Evolutionary conservation across 2,329 filamentous ascomycete genomes (phyloP), one percentile per base, ranked within the genome.

Genomic region (Talaromyces rugulosus): DNA sequence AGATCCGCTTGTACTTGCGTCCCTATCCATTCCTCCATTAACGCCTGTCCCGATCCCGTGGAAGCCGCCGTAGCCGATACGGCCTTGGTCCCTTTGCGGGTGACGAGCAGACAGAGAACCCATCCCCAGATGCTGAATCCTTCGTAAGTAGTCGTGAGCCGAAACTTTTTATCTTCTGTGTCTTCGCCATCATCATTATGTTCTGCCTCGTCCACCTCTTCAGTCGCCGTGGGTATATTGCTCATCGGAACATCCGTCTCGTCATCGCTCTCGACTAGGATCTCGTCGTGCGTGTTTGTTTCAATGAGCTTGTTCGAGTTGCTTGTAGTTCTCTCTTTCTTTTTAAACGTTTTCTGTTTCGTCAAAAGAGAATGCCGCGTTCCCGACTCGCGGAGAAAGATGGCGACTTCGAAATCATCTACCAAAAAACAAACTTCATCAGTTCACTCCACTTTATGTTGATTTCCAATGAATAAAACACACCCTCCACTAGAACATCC

Each of bases 391-490:
- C 91, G 96, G 66, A 99, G 81, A 77, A 97, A 98, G 66, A 99
- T 90, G 42, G 92, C 91, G 14, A 97, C 92, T 72, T 98, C 92
- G 72, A 97, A 99, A 68, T 96, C 94, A 75, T 97, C 94, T 95
- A 69, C 60, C 64, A 52, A 52, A 42, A 53, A 33, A 9, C 16
- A 36, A 23, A 23, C 23, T 61, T 16, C 61, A 40, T 34, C 31
- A 64, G 36, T 27, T 8, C 18, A 31, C 51, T 3, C 51, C 3
- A 7, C 33, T 12, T 8, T 36, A 8, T 36, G 2, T 12, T 36
- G 8, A 8, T 36, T 8, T 36, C 33, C 12, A 4, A 53, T 1
- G 28, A 14, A 58, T 12, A 31, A 42, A 54, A 23, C 11, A 14
- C 1, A 94, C 92, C 92, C 82, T 90, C 82, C 11, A 86, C 81